Percentiles rank a stretch among this genome's conserved stretches.
Evolutionary conservation across 2,329 filamentous ascomycete genomes (phyloP).

Genomic region (Sporothrix variecibatus): DNA sequence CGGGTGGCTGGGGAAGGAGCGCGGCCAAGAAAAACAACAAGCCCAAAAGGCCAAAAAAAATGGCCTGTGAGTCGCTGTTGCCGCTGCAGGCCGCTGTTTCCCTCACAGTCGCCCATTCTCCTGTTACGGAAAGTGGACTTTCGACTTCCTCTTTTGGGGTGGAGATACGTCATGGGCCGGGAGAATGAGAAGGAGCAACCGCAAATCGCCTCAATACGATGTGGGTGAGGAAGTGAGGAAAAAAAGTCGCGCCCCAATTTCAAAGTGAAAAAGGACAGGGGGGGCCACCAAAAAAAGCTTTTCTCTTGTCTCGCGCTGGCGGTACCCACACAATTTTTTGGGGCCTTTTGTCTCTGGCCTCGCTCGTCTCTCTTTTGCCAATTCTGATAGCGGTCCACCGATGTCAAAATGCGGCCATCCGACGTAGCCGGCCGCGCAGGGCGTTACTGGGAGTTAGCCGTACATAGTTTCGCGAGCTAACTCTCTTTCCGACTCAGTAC

Average conservation of each 20-base stretch:
- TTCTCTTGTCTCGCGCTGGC: neutral
- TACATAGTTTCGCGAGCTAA: neutral
- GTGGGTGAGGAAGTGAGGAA: neutral
- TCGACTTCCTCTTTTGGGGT: conserved; percentile 4
- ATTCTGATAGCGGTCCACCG: neutral
- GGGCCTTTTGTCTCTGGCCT: neutral
- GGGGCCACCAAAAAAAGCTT: neutral
- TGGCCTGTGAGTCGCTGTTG: neutral
- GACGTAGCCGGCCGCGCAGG: conserved; percentile 15
- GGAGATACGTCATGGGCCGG: conserved; percentile 23
- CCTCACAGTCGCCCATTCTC: neutral
- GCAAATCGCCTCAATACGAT: conserved; percentile 7
- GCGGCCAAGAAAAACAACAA: neutral
- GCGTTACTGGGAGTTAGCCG: neutral
- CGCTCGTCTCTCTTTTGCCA: neutral
- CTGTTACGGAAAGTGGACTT: conserved; percentile 17
- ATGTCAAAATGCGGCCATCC: conserved; percentile 21
- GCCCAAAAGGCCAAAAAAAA: neutral
- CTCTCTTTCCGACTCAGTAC: neutral
- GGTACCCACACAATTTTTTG: neutral
- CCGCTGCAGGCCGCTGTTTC: neutral
- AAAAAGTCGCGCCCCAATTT: neutral
- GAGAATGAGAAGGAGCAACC: neutral
- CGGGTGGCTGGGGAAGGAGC: conserved; percentile 15
- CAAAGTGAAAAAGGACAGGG: neutral